Percentiles rank a stretch among this genome's conserved stretches.
Evolutionary conservation across 345 rosid genomes (phyloP).

Genomic region (Mercurialis annua): DNA sequence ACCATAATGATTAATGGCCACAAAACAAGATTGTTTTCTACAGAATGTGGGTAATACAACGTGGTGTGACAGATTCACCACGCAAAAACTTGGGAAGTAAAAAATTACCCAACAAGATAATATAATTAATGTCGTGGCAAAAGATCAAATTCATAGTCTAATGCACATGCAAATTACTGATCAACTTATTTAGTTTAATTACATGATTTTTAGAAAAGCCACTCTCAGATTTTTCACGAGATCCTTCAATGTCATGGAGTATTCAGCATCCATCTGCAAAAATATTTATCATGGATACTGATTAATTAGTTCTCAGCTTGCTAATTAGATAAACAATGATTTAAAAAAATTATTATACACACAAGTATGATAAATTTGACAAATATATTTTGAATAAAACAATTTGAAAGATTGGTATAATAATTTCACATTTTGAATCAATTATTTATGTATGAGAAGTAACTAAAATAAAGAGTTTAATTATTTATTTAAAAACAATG

Average conservation of each 20-base stretch:
- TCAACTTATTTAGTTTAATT: too few relatives aligned
- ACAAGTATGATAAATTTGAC: too few relatives aligned
- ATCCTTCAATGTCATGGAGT: conserved; percentile 42
- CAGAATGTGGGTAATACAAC: neutral
- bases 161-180: neutral
- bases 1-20: neutral
- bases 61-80: neutral
- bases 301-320: too few relatives aligned
- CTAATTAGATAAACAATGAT: too few relatives aligned
- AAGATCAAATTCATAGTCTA: neutral
- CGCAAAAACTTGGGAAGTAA: too few relatives aligned
- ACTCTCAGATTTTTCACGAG: conserved; percentile 47
- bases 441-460: neutral
- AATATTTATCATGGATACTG: too few relatives aligned
- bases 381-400: too few relatives aligned
- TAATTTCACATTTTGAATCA: too few relatives aligned
- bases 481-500: neutral
- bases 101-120: too few relatives aligned
- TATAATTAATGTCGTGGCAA: too few relatives aligned
- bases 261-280: conserved; percentile 47
- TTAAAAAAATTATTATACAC: too few relatives aligned
- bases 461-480: neutral
- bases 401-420: too few relatives aligned
- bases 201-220: conserved; percentile 37
- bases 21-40: neutral